phyloP scores from a whole-genome alignment of 495 filamentous ascomycete species.

The Pseudotulostoma volvatum region DNA sequence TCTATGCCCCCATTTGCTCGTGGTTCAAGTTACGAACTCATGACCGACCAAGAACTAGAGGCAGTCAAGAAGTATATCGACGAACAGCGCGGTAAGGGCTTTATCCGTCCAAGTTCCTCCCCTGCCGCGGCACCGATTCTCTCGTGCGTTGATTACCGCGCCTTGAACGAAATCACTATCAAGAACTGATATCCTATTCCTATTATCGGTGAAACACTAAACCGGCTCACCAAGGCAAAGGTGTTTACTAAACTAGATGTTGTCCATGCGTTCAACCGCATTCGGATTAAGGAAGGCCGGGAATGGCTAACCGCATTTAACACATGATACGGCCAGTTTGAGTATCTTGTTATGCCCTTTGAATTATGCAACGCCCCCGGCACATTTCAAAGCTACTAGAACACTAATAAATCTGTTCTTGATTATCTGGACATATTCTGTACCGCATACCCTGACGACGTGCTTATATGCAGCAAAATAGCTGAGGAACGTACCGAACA shows the following conservation, averaged over 20 bases:
- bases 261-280: background rate
- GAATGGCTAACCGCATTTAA: constrained; percentile 9
- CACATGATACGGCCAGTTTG: constrained; percentile 7
- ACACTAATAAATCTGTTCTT: constrained; percentile 3
- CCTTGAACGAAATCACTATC: background rate
- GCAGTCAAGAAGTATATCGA: background rate
- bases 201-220: background rate
- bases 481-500: constrained; percentile 4
- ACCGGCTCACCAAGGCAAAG: background rate
- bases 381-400: constrained; percentile 8
- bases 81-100: background rate
- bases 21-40: background rate
- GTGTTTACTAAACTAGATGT: background rate
- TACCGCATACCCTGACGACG: constrained; percentile 7
- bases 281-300: background rate
- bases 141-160: background rate
- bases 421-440: constrained; percentile 8
- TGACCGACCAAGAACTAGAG: background rate
- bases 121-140: background rate
- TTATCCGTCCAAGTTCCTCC: background rate
- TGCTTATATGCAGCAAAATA: constrained; percentile 6
- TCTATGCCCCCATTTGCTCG: background rate
- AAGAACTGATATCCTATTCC: background rate
- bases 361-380: constrained; percentile 6
- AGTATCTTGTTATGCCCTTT: constrained; percentile 10